Percentiles rank a stretch among this genome's conserved stretches.
Evolutionary conservation across 2,329 filamentous ascomycete species (phyloP).

Genomic region (Trichoderma afroharzianum): DNA sequence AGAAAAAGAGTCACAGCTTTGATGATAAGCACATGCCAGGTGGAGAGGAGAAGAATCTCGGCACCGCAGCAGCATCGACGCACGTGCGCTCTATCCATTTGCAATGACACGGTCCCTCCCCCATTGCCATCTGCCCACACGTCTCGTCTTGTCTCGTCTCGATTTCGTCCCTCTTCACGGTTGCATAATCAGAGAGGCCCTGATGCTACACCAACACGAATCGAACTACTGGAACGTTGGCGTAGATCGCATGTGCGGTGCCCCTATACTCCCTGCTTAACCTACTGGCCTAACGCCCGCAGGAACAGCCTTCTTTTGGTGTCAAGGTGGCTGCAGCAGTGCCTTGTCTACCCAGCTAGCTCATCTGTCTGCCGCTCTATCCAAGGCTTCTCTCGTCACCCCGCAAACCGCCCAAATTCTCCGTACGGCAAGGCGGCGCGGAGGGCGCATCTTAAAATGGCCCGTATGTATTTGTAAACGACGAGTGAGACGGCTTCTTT

Average conservation of each 20-base stretch:
- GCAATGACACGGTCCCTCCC: background rate
- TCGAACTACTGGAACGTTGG: background rate
- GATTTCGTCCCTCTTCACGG: background rate
- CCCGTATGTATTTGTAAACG: background rate
- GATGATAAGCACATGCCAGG: slow-evolving; percentile 8
- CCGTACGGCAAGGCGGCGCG: slow-evolving; percentile 5
- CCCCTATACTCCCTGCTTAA: background rate
- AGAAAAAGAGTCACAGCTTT: background rate
- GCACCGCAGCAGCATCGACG: background rate
- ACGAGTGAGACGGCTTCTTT: background rate
- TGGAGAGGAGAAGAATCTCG: background rate
- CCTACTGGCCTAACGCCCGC: slow-evolving; percentile 7
- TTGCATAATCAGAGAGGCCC: background rate
- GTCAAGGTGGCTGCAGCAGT: slow-evolving; percentile 1
- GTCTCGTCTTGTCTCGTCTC: no score
- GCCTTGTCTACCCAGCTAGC: slow-evolving; percentile 1
- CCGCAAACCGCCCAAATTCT: slow-evolving; percentile 12
- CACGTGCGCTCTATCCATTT: slow-evolving; percentile 6
- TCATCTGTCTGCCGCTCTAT: background rate
- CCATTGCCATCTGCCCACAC: background rate
- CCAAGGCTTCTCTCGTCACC: background rate
- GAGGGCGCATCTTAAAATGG: slow-evolving; percentile 4
- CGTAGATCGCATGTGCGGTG: background rate
- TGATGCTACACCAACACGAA: background rate
- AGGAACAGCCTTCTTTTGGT: slow-evolving; percentile 2